Evolutionary conservation across 2,329 filamentous ascomycete genomes (phyloP).

Genomic region (Talaromyces amestolkiae): DNA sequence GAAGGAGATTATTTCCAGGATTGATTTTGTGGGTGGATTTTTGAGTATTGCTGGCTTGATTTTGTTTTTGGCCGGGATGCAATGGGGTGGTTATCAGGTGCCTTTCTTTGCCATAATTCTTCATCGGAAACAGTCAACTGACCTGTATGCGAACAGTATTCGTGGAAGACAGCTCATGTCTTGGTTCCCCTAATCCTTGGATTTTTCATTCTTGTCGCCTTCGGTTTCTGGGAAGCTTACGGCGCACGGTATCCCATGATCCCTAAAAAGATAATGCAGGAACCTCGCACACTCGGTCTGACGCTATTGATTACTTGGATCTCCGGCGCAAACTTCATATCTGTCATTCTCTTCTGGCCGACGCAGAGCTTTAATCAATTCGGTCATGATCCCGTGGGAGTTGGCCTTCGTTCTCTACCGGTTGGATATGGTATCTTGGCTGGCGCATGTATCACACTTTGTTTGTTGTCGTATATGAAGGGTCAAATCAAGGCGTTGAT

Average conservation of each 20-base stretch:
- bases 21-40: slow-evolving; percentile 53
- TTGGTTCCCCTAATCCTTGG: slow-evolving; percentile 48
- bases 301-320: slow-evolving; percentile 60
- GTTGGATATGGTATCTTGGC: slow-evolving; percentile 63
- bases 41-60: slow-evolving; percentile 50
- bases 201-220: slow-evolving; percentile 42
- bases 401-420: slow-evolving; percentile 65
- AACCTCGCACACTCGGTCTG: slow-evolving; percentile 51
- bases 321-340: slow-evolving; percentile 59
- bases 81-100: slow-evolving; percentile 53
- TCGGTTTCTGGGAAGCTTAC: slow-evolving; percentile 49
- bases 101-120: slow-evolving; percentile 7
- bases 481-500: slow-evolving; percentile 61
- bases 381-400: slow-evolving; percentile 60
- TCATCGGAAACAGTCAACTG: neutral
- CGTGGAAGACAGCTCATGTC: slow-evolving; percentile 47
- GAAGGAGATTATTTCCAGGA: slow-evolving; percentile 42
- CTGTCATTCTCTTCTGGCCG: slow-evolving; percentile 59
- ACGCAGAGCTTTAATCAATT: slow-evolving; percentile 65
- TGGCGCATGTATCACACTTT: slow-evolving; percentile 60
- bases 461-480: slow-evolving; percentile 56
- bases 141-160: slow-evolving; percentile 33
- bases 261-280: slow-evolving; percentile 45
- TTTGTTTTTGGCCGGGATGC: slow-evolving; percentile 49
- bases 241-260: slow-evolving; percentile 48